Evolutionary conservation across 768 basidiomycete genomes (phyloP).

Genomic region (Psilocybe tampanensis): DNA sequence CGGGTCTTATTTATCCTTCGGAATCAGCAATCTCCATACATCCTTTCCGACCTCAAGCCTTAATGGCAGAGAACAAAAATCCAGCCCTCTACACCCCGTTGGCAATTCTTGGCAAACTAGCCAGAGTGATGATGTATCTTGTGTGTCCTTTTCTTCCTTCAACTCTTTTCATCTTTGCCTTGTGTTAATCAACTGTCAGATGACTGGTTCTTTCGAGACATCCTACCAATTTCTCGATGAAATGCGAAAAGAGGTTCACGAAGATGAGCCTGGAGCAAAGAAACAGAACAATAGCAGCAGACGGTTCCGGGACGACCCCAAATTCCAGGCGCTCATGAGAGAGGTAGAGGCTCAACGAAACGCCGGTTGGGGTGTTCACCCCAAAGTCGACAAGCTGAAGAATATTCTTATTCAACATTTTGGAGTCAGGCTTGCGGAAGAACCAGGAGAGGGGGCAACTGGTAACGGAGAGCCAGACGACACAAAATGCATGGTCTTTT

Average conservation of each 20-base stretch:
- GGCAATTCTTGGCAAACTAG: conserved; percentile 55
- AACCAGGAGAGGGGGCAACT: conserved; percentile 22
- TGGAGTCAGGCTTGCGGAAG: conserved; percentile 49
- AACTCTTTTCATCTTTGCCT: no score
- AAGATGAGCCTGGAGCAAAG: conserved; percentile 27
- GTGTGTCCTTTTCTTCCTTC: conserved; percentile 49
- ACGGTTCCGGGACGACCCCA: conserved; percentile 50
- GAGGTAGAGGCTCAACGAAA: conserved; percentile 64
- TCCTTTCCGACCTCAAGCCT: conserved; percentile 57
- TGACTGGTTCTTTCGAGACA: conserved; percentile 82
- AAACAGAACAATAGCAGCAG: conserved; percentile 48
- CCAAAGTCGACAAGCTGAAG: conserved; percentile 89
- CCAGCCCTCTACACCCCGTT: conserved; percentile 56
- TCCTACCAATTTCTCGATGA: conserved; percentile 69
- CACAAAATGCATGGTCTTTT: conserved; percentile 93
- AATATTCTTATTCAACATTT: conserved; percentile 82
- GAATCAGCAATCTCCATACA: conserved; percentile 68
- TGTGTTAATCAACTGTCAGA: conserved; percentile 41
- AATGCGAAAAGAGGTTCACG: conserved; percentile 37
- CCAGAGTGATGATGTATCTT: conserved; percentile 86
- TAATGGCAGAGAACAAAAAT: conserved; percentile 37
- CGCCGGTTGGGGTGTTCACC: conserved; percentile 69
- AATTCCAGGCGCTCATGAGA: conserved; percentile 65
- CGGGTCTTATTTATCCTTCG: conserved; percentile 44
- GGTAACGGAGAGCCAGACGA: conserved; percentile 38